Evolutionary conservation across 176 grass and related monocot genomes (phyloP), one percentile per base, ranked within the genome.

Genomic region (Areca catechu): DNA sequence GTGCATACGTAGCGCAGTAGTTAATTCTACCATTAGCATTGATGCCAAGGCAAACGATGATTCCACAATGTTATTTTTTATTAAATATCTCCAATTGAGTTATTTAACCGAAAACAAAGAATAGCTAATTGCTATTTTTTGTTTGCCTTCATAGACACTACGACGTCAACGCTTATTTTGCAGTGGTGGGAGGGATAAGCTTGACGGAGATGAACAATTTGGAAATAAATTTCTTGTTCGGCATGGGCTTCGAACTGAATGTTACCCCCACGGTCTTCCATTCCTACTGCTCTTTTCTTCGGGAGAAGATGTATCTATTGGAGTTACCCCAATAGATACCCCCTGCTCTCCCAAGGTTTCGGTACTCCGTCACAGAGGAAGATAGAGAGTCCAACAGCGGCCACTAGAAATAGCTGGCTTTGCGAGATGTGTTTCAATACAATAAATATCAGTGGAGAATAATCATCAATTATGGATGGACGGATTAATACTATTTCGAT

Each of bases 181-280:
- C n/a, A n/a, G n/a, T n/a, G n/a, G n/a, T n/a, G n/a, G n/a, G n/a
- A n/a, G n/a, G n/a, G n/a, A n/a, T n/a, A n/a, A n/a, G n/a, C n/a
- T n/a, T n/a, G n/a, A n/a, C n/a, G n/a, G n/a, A n/a, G n/a, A n/a
- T n/a, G n/a, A n/a, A n/a, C n/a, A n/a, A n/a, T n/a, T n/a, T n/a
- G 21, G 80, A 89, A 74, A 65, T 75, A 20, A 76, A 83, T 4
- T 89, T 89, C 61, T 68, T 89, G 3, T 72, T 76, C 16, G 62
- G 51, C 22, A 52, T 76, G 4, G 56, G 67, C 20, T 89, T 72
- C 71, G 63, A 83, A 22, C 75, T 88, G 22, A 70, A 60, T 23
- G 83, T 86, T 19, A 70, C 57, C 30, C 63, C 74, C 55, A 65
- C 63, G 52, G 72, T 62, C 57, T 86, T 86, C 54, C 66, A 66